Evolutionary conservation across 108 stramenopile genomes (phyloP), one percentile per base, ranked within the genome.

Genomic region (Nitzschia sp.): DNA sequence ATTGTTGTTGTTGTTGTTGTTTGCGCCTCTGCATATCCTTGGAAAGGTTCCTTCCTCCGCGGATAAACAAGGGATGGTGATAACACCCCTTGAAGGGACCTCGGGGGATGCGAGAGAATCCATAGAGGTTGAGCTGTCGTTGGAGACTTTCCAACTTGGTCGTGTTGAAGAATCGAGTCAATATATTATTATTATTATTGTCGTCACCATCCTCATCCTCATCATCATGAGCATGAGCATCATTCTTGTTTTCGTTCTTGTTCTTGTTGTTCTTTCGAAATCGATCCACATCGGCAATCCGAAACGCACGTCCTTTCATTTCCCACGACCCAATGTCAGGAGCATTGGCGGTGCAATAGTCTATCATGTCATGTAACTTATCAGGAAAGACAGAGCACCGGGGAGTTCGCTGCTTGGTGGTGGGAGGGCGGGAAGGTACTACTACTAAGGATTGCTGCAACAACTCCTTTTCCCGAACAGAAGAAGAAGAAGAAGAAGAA

Each of bases 61-160:
- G 54, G 32, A 85, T 45, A 66, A 90, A 90, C 11, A 75, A 38
- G n/a, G 75, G 76, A 60, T 90, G 84, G 55, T 81, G 84, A 70
- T 90, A 87, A 31, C 77, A 57, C 70, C 83, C 44, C 81, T 59
- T 45, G 78, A 81, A 28, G 54, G 17, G 3, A 75, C 83, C 56
- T 19, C 67, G 41, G 5, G 83, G 78, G 19, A 89, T 69, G 48
- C 83, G 68, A 30, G 45, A 23, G 53, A 91, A 91, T 25, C 81
- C 82, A 56, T 91, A 91, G 9, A 94, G 73, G 64, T 96, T 94
- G 27, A 96, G 75, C 72, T 96, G 92, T n/a, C 95, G 69, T 67
- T 96, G 89, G 62, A 96, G 91, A 50, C 81, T 81, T 31, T 88
- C 72, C 57, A 84, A 80, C 73, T 87, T 87, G 31, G 91, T 83